Evolutionary conservation across 2,329 filamentous ascomycete genomes (phyloP).

Genomic region (Cadophora gregata): DNA sequence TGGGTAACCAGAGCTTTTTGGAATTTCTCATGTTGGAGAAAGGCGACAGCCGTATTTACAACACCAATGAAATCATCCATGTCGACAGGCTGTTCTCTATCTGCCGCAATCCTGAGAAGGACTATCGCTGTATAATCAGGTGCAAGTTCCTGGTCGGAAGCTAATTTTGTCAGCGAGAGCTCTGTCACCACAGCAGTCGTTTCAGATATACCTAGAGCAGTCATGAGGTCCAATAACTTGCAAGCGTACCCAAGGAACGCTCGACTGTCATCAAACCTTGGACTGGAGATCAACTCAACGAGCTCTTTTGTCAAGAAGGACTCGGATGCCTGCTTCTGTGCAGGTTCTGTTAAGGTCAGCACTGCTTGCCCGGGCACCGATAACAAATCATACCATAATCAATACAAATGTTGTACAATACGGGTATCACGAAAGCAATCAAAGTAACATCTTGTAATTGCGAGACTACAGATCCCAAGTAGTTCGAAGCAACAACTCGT

Average conservation of each 20-base stretch:
- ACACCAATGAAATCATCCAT: conserved; percentile 61
- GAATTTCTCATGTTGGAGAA: conserved; percentile 59
- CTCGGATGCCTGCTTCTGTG: conserved; percentile 61
- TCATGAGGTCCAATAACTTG: conserved; percentile 61
- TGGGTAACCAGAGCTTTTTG: conserved; percentile 54
- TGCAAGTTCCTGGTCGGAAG: conserved; percentile 40
- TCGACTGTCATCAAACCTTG: conserved; percentile 50
- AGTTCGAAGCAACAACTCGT: conserved; percentile 56
- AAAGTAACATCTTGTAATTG: conserved; percentile 54
- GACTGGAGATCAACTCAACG: conserved; percentile 55
- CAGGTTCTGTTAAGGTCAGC: conserved; percentile 49
- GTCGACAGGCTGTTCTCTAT: conserved; percentile 50
- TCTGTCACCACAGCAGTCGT: neutral
- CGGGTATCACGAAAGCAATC: conserved; percentile 61
- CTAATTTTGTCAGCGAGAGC: conserved; percentile 30
- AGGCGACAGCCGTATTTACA: conserved; percentile 58
- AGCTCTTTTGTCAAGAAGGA: conserved; percentile 57
- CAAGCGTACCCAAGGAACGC: conserved; percentile 58
- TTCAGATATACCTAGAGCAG: conserved; percentile 52
- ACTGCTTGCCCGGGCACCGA: conserved; percentile 29
- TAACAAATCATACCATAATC: conserved; percentile 61
- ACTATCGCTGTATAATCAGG: conserved; percentile 54
- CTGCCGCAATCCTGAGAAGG: conserved; percentile 57
- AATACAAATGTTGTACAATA: conserved; percentile 66
- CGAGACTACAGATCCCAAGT: conserved; percentile 54